A percentile compares a stretch with the other conserved stretches of the same genome.
Conservation (phyloP, 2,329 filamentous ascomycete species). For the Trichoderma breve region DNA sequence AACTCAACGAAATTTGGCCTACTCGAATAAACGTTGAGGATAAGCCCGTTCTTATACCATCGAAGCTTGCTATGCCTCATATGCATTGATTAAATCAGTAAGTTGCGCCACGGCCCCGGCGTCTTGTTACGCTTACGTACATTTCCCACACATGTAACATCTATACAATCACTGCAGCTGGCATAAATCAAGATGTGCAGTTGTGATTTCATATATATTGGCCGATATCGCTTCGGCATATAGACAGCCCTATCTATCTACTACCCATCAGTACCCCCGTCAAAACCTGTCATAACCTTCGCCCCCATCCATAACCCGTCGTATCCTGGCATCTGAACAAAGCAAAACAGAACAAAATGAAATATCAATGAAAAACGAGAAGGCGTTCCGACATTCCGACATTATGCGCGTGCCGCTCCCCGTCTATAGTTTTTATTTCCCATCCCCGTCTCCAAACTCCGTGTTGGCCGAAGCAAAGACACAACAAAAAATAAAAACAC, state of each 20-base stretch:
- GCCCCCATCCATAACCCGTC: not conserved
- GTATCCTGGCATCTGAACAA: not conserved
- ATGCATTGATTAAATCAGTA: not conserved
- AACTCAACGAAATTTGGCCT: not conserved
- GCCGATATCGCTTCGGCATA: constrained; percentile 3
- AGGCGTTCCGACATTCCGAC: constrained; percentile 9
- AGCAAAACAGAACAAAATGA: not conserved
- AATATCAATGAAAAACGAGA: not conserved
- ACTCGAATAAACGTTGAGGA: not conserved
- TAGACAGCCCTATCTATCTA: not conserved
- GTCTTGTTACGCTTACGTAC: not conserved
- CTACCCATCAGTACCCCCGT: not conserved
- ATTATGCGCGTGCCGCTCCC: not conserved
- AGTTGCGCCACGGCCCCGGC: not conserved
- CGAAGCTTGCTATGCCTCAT: not conserved
- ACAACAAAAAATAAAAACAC: not conserved
- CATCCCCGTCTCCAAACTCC: constrained; percentile 15
- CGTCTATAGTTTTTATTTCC: not conserved
- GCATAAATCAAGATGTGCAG: not conserved
- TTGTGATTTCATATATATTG: constrained; percentile 1
- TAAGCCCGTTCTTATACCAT: not conserved
- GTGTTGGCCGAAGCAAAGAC: not conserved
- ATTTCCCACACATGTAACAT: not conserved
- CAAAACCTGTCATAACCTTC: not conserved
- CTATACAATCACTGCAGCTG: not conserved